Evolutionary conservation across 139 green algal species (phyloP), one percentile per base, ranked within the genome.

Genomic region (Dunaliella primolecta): DNA sequence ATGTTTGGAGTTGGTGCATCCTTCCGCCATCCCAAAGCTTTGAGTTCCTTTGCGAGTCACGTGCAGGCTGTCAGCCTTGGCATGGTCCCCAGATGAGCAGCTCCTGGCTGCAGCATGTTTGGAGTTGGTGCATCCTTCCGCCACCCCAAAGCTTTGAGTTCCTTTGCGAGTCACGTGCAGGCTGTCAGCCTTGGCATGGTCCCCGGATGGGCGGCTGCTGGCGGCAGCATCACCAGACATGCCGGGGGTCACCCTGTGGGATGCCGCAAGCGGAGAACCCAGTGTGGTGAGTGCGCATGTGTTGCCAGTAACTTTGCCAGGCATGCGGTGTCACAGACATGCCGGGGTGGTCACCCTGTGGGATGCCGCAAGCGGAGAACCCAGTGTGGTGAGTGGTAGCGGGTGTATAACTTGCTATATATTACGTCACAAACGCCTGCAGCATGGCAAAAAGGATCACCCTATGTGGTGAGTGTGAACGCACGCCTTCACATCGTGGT

Each of bases 201-300:
- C 80, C 77, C 91, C 91, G 0, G 84, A 90, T 55, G 91, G 91
- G 33, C 80, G 81, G 1, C 78, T 89, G 79, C 88, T 94, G 46
- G 91, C 91, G 25, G 89, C 85, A 1, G 87, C 88, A 1, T 88
- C 84, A n/a, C 46, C 81, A 27, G 83, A 90, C 81, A 74, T 57
- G 29, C 84, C 81, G n/a, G 86, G 91, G 3, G 55, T 94, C 36
- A 78, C 86, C 36, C 76, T 94, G 72, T 93, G 88, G 88, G 91
- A 94, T 46, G 91, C 90, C 32, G 88, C 29, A 75, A 64, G 1
- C 84, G 89, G 75, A 2, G 33, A 31, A 3, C 23, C 29, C 75
- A 80, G 15, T 2, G 15, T 38, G 75, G 75, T 80, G 75, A 2
- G 75, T 77, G 15, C 15, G 46, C 46, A 15, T 64, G 46, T 64